A percentile compares a stretch with the other conserved stretches of the same genome.
Conservation (phyloP, 163 green algal genomes). For the Scenedesmus sp. region DNA sequence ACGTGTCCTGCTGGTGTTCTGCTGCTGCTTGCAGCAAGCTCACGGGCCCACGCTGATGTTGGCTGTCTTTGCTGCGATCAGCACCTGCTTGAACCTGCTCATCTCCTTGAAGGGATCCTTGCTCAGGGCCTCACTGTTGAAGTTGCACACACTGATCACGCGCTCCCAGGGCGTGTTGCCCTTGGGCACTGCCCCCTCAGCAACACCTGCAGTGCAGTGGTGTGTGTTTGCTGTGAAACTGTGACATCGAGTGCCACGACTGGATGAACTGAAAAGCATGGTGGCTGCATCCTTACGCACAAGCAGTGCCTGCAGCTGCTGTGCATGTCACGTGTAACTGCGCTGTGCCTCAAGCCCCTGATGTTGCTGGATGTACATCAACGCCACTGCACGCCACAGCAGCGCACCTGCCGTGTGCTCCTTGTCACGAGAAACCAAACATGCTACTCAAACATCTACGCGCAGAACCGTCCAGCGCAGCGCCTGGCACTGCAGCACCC, state of each 20-base stretch:
- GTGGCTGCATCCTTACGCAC: no score
- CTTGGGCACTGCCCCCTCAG: conserved; percentile 52
- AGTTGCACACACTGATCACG: conserved; percentile 56
- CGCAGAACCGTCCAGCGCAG: conserved; percentile 5
- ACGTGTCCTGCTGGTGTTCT: not conserved
- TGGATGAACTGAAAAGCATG: no score
- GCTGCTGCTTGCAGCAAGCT: not conserved
- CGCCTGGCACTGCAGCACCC: not conserved
- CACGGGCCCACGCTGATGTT: conserved; percentile 42
- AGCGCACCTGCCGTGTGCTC: no score
- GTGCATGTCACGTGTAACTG: no score
- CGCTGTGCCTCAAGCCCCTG: no score
- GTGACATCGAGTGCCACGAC: no score
- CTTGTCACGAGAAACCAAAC: not conserved
- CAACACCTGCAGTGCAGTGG: conserved; percentile 7
- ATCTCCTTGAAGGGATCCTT: conserved; percentile 24
- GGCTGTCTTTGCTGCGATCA: conserved; percentile 41
- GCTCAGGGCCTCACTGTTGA: conserved; percentile 52
- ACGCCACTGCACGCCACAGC: no score
- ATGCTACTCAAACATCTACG: not conserved
- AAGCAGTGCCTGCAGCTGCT: no score
- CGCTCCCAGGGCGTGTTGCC: conserved; percentile 51
- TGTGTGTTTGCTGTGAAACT: no score
- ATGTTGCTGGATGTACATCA: no score
- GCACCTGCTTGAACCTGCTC: conserved; percentile 49